These are phyloP conservation scores for Trametes sanguinea DNA, from an alignment of 768 basidiomycete species.

Conservation along the genomic window DNA sequence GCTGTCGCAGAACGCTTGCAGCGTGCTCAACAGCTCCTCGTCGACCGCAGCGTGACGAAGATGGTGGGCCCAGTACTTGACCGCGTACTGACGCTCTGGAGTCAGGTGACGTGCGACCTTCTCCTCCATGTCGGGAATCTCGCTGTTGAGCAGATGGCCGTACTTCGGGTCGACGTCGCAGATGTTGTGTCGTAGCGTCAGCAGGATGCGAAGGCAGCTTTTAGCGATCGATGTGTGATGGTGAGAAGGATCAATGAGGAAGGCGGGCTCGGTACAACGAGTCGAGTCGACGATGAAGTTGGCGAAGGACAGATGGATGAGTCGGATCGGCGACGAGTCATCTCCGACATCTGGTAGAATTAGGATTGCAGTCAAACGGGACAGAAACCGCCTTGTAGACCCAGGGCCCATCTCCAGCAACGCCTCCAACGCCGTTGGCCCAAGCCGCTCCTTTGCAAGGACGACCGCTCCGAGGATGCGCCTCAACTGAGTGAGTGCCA, in stretches of 20 bases:
- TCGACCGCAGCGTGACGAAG: not conserved
- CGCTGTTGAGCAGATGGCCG: constrained; percentile 1
- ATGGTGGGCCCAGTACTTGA: constrained; percentile 18
- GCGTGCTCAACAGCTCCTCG: not conserved
- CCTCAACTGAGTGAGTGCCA: not conserved
- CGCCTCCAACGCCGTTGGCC: not conserved
- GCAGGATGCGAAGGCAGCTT: not conserved
- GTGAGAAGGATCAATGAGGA: constrained; percentile 5
- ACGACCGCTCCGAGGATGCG: not conserved
- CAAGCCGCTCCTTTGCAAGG: not conserved
- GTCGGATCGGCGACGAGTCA: not conserved
- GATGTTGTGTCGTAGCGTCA: constrained; percentile 3
- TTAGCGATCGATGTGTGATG: not conserved
- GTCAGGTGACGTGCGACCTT: constrained; percentile 16
- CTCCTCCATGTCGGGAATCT: not conserved
- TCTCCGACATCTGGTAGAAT: not conserved
- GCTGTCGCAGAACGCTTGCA: constrained; percentile 15
- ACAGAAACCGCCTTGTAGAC: not conserved
- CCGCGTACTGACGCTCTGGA: constrained; percentile 26
- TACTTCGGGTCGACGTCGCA: not conserved
- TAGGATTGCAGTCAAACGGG: not conserved
- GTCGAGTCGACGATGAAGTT: constrained; percentile 22
- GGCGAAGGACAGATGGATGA: constrained; percentile 26
- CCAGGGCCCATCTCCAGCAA: not conserved
- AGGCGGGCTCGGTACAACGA: constrained; percentile 18